A percentile compares a stretch with the other conserved stretches of the same genome.
phyloP scores from a whole-genome alignment of 148 eudicot species.

The Dianthus caryophyllus region DNA sequence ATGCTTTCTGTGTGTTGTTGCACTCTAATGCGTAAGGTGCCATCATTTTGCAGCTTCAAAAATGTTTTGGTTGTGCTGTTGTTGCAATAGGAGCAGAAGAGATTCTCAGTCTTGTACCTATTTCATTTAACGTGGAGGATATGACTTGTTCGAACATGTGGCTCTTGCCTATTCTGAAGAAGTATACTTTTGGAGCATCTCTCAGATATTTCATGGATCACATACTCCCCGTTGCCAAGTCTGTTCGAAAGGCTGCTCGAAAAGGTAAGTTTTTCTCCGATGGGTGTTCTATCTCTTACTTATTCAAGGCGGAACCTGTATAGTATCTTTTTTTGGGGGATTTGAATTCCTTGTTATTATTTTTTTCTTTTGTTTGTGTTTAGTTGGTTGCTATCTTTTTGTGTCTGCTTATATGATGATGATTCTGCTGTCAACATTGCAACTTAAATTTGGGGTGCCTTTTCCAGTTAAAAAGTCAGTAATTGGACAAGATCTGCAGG shows the following conservation, averaged over 20 bases:
- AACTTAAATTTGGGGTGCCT: slow-evolving; percentile 29
- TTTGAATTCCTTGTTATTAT: not conserved
- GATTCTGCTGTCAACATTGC: slow-evolving; percentile 23
- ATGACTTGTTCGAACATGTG: slow-evolving; percentile 65
- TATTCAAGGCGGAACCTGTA: no score
- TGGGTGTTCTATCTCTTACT: no score
- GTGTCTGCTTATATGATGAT: slow-evolving; percentile 11
- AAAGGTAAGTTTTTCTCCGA: slow-evolving; percentile 66
- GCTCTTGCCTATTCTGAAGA: slow-evolving; percentile 67
- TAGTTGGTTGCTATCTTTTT: slow-evolving; percentile 3
- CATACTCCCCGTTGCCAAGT: slow-evolving; percentile 68
- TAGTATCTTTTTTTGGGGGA: not conserved
- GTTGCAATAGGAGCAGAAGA: slow-evolving; percentile 79
- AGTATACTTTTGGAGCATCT: slow-evolving; percentile 58
- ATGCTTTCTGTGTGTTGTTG: not conserved
- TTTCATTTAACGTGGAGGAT: slow-evolving; percentile 43
- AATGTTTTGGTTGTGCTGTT: slow-evolving; percentile 80
- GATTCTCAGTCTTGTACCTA: slow-evolving; percentile 55
- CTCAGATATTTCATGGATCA: slow-evolving; percentile 67
- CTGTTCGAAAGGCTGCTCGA: slow-evolving; percentile 43
- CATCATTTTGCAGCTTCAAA: slow-evolving; percentile 55
- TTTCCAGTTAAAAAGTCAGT: slow-evolving; percentile 64
- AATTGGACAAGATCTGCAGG: slow-evolving; percentile 63
- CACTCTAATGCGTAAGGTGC: slow-evolving; percentile 9
- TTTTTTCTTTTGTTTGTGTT: not conserved